Base-by-base conservation (phyloP, 108 stramenopile species). In the Chaetoceros tenuissimus region DNA sequence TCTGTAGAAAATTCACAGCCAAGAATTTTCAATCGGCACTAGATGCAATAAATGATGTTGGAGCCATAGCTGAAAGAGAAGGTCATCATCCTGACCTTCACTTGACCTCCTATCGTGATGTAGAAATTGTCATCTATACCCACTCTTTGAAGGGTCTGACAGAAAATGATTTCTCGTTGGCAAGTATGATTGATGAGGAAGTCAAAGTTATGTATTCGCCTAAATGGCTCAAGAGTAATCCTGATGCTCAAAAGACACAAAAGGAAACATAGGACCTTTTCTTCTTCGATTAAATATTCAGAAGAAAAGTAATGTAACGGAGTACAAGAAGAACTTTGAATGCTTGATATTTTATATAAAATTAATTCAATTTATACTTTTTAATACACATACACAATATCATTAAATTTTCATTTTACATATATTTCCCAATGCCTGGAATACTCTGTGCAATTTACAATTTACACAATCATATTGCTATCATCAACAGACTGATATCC, bases 61-160 rank as follows among this genome's bases (percentile, higher is more conserved):
- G 87, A 19, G 71, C 22, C 13, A 80, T 92, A 21, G 88, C 92
- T 25, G 92, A 96, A 71, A 23, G 66, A 28, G 73, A 81, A 54
- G 55, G 57, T 27, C 94, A 97, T 63, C 96, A 97, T 65, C 94
- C 96, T 19, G 90, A 97, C 49, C 62, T 97, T 28, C 96, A 97
- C 73, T 73, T 95, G 40, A 94, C 88, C 19, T 60, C 59, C 48
- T 97, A 97, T 67, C 72, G 94, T 24, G 61, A 89, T 51, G 87
- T 97, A 10, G 79, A 82, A 45, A 64, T 97, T 26, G 78, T 78
- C 28, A 30, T 97, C 13, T 88, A 66, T 46, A 97, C 96, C 1
- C 93, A 94, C 59, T 77, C 70, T 18, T 48, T 89, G 19, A 65
- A 72, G 25, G 96, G 92, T 31, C 48, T 95, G 28, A 94, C 89